Conservation (phyloP, 306 rosid species). For the Luffa aegyptiaca region DNA sequence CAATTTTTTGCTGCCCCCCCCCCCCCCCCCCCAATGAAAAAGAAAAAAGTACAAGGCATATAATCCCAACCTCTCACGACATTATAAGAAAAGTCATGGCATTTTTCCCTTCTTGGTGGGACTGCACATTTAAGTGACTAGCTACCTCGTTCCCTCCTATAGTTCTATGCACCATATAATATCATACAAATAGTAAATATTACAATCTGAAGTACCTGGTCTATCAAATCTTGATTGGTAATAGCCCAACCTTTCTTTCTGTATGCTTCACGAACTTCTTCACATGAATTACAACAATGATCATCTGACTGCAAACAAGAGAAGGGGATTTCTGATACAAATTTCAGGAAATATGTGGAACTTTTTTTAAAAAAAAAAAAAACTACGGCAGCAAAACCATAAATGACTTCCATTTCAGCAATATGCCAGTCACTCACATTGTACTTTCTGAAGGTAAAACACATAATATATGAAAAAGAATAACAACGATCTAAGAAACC, state of each 20-base stretch:
- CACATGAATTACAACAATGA: constrained; percentile 81
- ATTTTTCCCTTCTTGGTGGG: background rate
- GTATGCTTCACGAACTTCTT: constrained; percentile 88
- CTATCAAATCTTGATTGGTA: constrained; percentile 69
- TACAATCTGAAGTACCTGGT: constrained; percentile 44
- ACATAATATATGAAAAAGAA: background rate
- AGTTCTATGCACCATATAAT: constrained; percentile 8
- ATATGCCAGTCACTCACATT: background rate
- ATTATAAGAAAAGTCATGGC: background rate
- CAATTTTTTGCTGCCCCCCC: too few species aligned
- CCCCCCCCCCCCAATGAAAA: too few species aligned
- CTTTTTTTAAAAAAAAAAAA: background rate
- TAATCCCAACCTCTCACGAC: background rate
- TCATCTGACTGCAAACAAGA: constrained; percentile 63
- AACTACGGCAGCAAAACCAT: background rate
- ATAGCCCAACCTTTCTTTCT: constrained; percentile 84
- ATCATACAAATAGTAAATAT: background rate
- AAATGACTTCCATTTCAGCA: background rate
- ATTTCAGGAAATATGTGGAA: background rate
- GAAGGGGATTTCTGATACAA: constrained; percentile 8
- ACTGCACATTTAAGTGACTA: background rate
- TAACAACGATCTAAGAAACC: background rate
- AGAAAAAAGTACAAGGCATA: background rate
- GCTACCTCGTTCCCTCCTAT: background rate
- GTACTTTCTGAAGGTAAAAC: background rate